These are phyloP conservation scores for Scalesia atractyloides DNA, from an alignment of 129 eudicot species.

Conservation along the genomic window DNA sequence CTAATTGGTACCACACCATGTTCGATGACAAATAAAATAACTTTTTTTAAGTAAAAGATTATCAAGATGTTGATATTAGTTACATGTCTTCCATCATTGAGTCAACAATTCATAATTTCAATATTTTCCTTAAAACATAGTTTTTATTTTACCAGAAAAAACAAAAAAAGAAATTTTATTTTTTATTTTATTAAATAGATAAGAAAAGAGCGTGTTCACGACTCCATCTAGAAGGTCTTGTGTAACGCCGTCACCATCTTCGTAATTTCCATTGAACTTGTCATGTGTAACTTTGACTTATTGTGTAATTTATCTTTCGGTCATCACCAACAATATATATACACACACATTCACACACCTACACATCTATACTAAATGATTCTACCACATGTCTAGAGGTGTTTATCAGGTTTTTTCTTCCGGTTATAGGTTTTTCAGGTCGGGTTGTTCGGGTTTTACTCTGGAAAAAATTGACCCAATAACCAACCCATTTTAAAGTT, in stretches of 20 bases:
- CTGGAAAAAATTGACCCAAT: no score
- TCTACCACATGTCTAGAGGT: no score
- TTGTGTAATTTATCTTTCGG: constrained; percentile 16
- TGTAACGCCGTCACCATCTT: constrained; percentile 19
- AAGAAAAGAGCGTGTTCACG: constrained; percentile 14
- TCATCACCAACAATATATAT: constrained; percentile 12
- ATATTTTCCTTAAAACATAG: not conserved
- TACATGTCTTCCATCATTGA: not conserved
- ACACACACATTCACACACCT: not conserved
- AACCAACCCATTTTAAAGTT: no score
- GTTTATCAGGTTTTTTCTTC: no score
- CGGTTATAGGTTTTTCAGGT: no score
- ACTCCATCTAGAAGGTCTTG: constrained; percentile 30
- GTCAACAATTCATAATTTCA: not conserved
- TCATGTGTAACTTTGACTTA: constrained; percentile 25
- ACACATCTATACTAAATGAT: no score
- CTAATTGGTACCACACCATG: no score
- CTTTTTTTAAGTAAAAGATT: no score
- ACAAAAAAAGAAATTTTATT: not conserved
- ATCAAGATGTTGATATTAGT: not conserved
- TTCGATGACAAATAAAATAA: no score
- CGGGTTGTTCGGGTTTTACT: no score
- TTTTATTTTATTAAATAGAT: not conserved
- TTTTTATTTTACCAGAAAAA: not conserved
- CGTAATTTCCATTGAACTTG: constrained; percentile 24